A percentile compares a stretch with the other conserved stretches of the same genome.
These are phyloP conservation scores for Talaromyces trachyspermus DNA, from an alignment of 495 filamentous ascomycete genomes.

Conservation along the genomic window DNA sequence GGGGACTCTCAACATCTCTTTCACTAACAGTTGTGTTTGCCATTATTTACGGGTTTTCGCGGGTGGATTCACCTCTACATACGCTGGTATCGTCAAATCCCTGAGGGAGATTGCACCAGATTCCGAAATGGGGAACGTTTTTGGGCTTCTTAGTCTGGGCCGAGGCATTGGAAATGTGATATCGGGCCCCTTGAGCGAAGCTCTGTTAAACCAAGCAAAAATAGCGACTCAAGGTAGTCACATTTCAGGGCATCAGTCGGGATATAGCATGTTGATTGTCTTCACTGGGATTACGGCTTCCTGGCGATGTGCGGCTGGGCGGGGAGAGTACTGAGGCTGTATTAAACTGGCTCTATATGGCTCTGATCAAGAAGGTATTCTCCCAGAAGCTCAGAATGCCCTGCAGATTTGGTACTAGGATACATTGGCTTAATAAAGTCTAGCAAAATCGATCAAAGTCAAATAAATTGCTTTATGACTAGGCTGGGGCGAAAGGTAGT, in stretches of 20 bases:
- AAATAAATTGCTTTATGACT: too few species aligned
- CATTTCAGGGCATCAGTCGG: slow-evolving; percentile 28
- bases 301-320: too few species aligned
- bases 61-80: slow-evolving; percentile 48
- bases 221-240: slow-evolving; percentile 11
- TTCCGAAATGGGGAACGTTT: slow-evolving; percentile 44
- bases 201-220: too few species aligned
- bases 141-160: slow-evolving; percentile 48
- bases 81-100: slow-evolving; percentile 49
- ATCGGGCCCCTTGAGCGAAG: slow-evolving; percentile 51
- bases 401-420: too few species aligned
- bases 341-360: too few species aligned
- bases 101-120: slow-evolving; percentile 28
- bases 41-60: slow-evolving; percentile 59
- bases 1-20: slow-evolving; percentile 50
- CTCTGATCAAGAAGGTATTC: too few species aligned
- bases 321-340: too few species aligned
- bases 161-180: slow-evolving; percentile 54
- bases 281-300: slow-evolving; percentile 37
- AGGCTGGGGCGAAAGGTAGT: too few species aligned
- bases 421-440: too few species aligned
- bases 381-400: too few species aligned
- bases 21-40: slow-evolving; percentile 51
- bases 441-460: too few species aligned
- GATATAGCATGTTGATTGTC: slow-evolving; percentile 33